Percentiles rank a stretch among this genome's conserved stretches.
Evolutionary conservation across 345 rosid genomes (phyloP).

Genomic region (Odontarrhena argentea): DNA sequence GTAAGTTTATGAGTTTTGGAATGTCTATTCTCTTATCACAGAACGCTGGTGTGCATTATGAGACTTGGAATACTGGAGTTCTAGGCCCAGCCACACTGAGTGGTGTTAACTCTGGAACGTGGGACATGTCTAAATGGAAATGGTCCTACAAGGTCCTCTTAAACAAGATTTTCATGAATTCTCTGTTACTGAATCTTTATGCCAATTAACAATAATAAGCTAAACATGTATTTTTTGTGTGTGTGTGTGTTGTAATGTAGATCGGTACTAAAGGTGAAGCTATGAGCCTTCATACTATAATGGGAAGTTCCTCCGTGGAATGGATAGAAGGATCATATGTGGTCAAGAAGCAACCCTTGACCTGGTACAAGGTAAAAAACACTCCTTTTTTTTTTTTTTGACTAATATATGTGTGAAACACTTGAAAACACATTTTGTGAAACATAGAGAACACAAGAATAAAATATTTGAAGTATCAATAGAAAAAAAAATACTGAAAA

Average conservation of each 20-base stretch:
- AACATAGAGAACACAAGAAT: not conserved
- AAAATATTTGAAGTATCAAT: not conserved
- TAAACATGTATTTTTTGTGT: constrained; percentile 8
- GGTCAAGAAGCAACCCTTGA: constrained; percentile 52
- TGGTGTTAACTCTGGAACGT: constrained; percentile 66
- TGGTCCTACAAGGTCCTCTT: constrained; percentile 80
- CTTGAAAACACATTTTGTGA: constrained; percentile 6
- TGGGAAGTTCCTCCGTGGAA: constrained; percentile 47
- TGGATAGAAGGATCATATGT: constrained; percentile 58
- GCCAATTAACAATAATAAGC: not conserved
- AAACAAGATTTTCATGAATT: constrained; percentile 13
- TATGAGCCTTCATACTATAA: constrained; percentile 51
- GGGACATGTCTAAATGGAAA: constrained; percentile 73
- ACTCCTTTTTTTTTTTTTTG: not conserved
- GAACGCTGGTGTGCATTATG: constrained; percentile 75
- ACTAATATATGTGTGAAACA: not conserved
- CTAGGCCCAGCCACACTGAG: constrained; percentile 64
- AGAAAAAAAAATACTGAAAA: not conserved
- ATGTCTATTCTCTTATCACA: constrained; percentile 27
- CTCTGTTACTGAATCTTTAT: not conserved
- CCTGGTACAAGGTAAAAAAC: constrained; percentile 77
- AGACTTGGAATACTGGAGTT: constrained; percentile 71
- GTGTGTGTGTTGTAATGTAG: constrained; percentile 38
- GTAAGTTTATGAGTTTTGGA: not conserved
- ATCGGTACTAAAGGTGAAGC: constrained; percentile 84